Evolutionary conservation across 202 grass and related monocot genomes (phyloP).

Genomic region (Setaria italica): DNA sequence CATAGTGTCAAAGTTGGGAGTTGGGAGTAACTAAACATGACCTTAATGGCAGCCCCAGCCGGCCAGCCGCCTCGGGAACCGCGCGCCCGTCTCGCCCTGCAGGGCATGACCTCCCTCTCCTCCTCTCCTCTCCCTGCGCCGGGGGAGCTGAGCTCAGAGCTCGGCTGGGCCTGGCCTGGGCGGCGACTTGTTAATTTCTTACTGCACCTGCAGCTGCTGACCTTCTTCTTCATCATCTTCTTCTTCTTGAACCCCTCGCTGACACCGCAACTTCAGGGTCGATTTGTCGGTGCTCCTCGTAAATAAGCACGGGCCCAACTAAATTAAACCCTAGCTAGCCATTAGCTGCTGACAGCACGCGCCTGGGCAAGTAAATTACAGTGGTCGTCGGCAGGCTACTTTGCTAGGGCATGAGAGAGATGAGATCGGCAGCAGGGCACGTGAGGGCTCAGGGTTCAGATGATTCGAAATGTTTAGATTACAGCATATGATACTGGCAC

Average conservation of each 20-base stretch:
- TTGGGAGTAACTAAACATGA: too few species aligned
- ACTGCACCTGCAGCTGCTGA: background rate
- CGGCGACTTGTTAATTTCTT: background rate
- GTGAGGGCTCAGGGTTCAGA: conserved; percentile 44
- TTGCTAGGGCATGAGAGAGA: background rate
- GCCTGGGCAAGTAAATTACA: background rate
- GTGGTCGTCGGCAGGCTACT: background rate
- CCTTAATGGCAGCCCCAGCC: conserved; percentile 39
- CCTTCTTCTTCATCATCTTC: background rate
- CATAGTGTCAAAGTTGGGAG: too few species aligned
- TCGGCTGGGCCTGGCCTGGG: too few species aligned
- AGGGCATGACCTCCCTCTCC: background rate
- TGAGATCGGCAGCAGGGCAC: conserved; percentile 18
- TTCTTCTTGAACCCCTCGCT: conserved; percentile 32
- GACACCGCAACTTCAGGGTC: conserved; percentile 55
- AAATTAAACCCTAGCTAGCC: background rate
- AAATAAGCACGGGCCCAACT: conserved; percentile 21
- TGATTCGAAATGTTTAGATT: conserved; percentile 49
- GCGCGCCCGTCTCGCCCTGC: background rate
- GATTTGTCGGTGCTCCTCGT: conserved; percentile 42
- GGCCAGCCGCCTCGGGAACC: conserved; percentile 32
- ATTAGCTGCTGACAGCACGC: background rate
- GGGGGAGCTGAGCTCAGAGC: background rate
- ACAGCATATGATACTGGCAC: background rate
- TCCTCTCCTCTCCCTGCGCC: background rate